Evolutionary conservation across 768 basidiomycete genomes (phyloP), one percentile per base, ranked within the genome.

Genomic region (Boletellus emodensis): DNA sequence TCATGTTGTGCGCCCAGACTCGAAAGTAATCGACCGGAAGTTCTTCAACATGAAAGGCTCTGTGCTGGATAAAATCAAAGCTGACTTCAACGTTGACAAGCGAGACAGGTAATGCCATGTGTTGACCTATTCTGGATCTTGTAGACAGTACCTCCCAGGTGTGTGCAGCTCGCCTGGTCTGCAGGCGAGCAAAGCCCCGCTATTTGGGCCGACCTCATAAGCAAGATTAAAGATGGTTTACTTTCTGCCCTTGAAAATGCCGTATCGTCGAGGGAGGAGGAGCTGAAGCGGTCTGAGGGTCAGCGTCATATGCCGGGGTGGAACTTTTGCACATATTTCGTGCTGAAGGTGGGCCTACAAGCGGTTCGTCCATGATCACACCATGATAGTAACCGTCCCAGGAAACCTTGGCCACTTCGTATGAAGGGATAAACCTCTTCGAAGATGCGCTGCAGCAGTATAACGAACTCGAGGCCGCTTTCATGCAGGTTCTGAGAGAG

Each of bases 321-420:
- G 96, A 96, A 96, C 63, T 99, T 96, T 64, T 94, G 94, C 66
- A 94, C 89, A 0, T 98, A 94, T 73, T 97, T 97, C 69, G 83
- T 94, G 44, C 75, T 94, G 34, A 99, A 98, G 83, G 95, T 92
- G 48, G 49, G 75, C 45, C n/a, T 44, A 51, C 46, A 46, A 49
- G 35, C 39, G 20, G 46, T 24, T 28, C 26, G 37, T 40, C 18
- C 2, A 26, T 28, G 33, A 44, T 22, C 2, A n/a, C 37, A 12
- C 22, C 24, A 37, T 35, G 41, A 42, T 18, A 49, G 59, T 34
- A 32, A 46, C 56, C 5, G 35, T 49, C 40, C 44, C 61, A 98
- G 95, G 96, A 98, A 82, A 94, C 89, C 54, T 74, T 99, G 30
- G 94, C 96, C 6, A 80, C 76, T 49, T 95, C 94, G 0, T 94